Base-by-base conservation (phyloP, 495 filamentous ascomycete species). In the Cairneyella variabilis region DNA sequence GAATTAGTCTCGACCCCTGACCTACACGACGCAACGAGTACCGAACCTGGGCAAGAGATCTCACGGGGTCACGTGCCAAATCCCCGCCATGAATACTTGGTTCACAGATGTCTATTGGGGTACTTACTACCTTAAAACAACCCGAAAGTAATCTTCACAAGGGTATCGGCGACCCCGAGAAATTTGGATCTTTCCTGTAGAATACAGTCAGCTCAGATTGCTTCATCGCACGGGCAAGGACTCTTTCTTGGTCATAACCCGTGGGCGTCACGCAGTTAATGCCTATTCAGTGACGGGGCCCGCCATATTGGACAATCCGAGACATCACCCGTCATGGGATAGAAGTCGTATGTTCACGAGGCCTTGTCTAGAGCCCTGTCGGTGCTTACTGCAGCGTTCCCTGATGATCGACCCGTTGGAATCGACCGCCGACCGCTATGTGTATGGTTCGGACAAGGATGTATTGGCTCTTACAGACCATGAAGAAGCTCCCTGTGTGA, bases 351-450 rank as follows among this genome's bases (percentile, higher is more conserved):
- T 18, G 10, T 42, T 36, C 36, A 43, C 53, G 26, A 52, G 49
- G 49, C 12, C 49, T 37, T 14, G 28, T 32, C 14, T 14, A 32
- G 6, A 14, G 28, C 7, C 28, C 28, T 14, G 28, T 32, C 25
- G 22, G 17, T 27, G 47, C 47, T 60, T 40, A 60, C 57, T 43
- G 57, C 57, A 60, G 52, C 10, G 28, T 22, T 21, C 30, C 53
- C 23, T 48, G 11, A 44, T 49, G 55, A 62, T 62, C 55, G 51
- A 58, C 47, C 48, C 38, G 48, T 42, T 50, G 28, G n/a, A 53
- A 53, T 14, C 27, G 36, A 39, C 36, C n/a, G n/a, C n/a, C 25
- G 22, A 25, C 30, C 30, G 34, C 32, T 36, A 32, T 48, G 49
- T 17, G 27, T 53, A 8, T 42, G 34, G 34, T 53, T 52, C 25